Evolutionary conservation across 305 asterid genomes (phyloP).

Genomic region (Solanum hybrid): DNA sequence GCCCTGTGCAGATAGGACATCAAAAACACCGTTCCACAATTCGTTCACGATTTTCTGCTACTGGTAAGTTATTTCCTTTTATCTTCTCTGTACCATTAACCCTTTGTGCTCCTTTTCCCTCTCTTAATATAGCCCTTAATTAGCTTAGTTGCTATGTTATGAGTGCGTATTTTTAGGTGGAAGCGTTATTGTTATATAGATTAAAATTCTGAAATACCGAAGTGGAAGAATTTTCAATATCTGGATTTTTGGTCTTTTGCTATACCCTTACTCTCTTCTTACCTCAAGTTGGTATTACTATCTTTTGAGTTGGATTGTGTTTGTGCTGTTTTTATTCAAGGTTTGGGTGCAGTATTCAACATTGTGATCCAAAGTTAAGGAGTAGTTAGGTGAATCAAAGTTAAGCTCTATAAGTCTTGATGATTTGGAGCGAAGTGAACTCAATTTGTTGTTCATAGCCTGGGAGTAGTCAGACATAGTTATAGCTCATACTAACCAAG

Average conservation of each 20-base stretch:
- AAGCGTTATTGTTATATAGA: background rate
- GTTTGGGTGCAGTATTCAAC: background rate
- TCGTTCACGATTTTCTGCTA: slow-evolving; percentile 37
- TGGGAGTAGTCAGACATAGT: background rate
- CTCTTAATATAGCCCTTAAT: background rate
- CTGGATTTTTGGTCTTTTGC: background rate
- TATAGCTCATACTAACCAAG: background rate
- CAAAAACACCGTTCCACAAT: slow-evolving; percentile 54
- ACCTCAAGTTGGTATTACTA: background rate
- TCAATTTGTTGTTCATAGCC: background rate
- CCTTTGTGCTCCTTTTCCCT: background rate
- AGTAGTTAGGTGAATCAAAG: background rate
- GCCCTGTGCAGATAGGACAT: slow-evolving; percentile 22
- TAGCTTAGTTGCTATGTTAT: background rate
- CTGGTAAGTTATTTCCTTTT: slow-evolving; percentile 33
- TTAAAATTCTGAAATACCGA: background rate
- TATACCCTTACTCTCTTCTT: background rate
- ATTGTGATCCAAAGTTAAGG: background rate
- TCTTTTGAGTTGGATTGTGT: background rate
- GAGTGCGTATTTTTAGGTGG: background rate
- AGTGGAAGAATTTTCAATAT: background rate
- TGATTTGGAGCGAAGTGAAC: background rate
- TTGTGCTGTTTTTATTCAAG: background rate
- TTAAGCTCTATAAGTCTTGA: background rate
- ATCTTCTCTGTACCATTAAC: background rate